Evolutionary conservation across 306 rosid genomes (phyloP).

Genomic region (Prunus dulcis): DNA sequence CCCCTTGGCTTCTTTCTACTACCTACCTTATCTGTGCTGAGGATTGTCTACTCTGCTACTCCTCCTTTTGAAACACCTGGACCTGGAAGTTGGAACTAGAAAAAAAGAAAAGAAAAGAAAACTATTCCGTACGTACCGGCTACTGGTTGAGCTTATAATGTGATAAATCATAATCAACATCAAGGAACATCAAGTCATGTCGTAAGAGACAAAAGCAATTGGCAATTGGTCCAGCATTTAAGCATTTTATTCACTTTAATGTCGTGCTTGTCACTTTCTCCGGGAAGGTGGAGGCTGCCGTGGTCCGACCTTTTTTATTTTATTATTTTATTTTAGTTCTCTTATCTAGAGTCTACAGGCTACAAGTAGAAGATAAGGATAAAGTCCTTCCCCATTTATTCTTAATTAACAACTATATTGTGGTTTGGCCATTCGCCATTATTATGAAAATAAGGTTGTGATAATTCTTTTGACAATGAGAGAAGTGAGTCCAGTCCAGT

Average conservation of each 20-base stretch:
- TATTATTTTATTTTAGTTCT: too few species aligned
- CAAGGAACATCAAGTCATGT: neutral
- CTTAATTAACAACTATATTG: neutral
- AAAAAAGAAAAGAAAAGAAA: too few species aligned
- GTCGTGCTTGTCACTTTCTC: constrained; percentile 2
- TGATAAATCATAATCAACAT: too few species aligned
- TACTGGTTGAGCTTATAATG: too few species aligned
- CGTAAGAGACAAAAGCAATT: neutral
- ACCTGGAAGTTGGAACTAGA: too few species aligned
- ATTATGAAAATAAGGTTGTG: neutral
- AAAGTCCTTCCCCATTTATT: neutral
- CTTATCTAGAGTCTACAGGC: too few species aligned
- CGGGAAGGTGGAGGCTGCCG: constrained; percentile 8
- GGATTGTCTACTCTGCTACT: too few species aligned
- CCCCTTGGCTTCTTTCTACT: too few species aligned
- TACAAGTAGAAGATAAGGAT: neutral
- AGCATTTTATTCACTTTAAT: neutral
- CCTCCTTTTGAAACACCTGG: too few species aligned
- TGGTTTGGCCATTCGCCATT: neutral
- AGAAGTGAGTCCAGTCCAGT: neutral
- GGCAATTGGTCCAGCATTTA: constrained; percentile 7
- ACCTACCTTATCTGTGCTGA: too few species aligned
- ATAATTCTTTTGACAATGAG: neutral
- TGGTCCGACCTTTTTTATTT: constrained; percentile 1
- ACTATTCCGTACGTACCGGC: too few species aligned